Base-by-base conservation (phyloP, 2,329 filamentous ascomycete species). In the Exophiala lecanii-corni region DNA sequence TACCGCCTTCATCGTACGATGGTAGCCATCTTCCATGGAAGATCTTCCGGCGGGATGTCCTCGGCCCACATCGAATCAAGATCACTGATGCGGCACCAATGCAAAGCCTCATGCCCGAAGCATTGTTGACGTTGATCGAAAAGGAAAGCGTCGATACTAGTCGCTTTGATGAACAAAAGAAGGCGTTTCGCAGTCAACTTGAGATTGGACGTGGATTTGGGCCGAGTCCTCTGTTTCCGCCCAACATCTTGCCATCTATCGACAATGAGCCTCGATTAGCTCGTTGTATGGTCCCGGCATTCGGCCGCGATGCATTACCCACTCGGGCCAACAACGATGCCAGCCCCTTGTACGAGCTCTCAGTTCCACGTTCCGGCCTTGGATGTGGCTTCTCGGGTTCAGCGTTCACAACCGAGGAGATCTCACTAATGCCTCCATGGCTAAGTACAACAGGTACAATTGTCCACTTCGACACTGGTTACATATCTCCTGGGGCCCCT, bases 231-330 rank as follows among this genome's bases (percentile, higher is more conserved):
- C 42, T 56, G 4, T 56, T 56, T 21, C 53, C 54, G 2, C 50
- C 49, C 4, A 54, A 55, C 31, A 35, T 55, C 10, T 33, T 56
- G 3, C 54, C 54, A 3, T 26, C 52, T 2, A 50, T 47, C 13
- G 43, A 54, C n/a, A 35, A 46, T 12, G 45, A 51, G 28, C 26
- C 38, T 2, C 33, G 41, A 10, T 46, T 56, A 19, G 43, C 53
- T 13, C 49, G 51, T 4, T 54, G 51, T 30, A 54, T 56, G 53
- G 39, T 55, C 2, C 54, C 54, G 1, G 37, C 38, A 16, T 54
- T 53, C 43, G 46, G 48, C 23, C 38, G 45, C 16, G 54, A 56
- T n/a, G 46, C 50, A 10, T 43, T 56, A 16, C 53, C 54, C n/a
- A 44, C 49, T 16, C 45, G 50, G 21, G 41, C 44, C 9, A 42